phyloP scores from a whole-genome alignment of 768 basidiomycete genomes.

The Termitomyces sp. region DNA sequence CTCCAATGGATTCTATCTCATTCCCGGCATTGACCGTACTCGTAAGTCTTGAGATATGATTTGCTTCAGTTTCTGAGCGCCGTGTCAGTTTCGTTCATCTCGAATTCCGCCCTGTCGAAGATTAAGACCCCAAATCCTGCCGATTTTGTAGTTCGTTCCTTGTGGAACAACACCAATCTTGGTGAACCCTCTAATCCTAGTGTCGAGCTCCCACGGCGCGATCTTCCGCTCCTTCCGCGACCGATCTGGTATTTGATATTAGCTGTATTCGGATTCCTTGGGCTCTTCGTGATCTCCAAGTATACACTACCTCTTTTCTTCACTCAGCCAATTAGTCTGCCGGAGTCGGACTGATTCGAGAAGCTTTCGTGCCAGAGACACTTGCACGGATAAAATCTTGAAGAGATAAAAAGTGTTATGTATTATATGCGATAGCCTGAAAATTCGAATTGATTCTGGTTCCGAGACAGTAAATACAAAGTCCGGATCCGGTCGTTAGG shows the following conservation, averaged over 20 bases:
- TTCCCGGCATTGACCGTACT: constrained; percentile 49
- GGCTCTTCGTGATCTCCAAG: neutral
- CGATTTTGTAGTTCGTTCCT: constrained; percentile 44
- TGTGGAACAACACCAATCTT: constrained; percentile 49
- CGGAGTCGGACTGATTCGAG: neutral
- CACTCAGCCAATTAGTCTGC: neutral
- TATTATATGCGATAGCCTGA: neutral
- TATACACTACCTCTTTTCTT: neutral
- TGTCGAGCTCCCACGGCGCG: neutral
- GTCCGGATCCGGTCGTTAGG: too few species aligned
- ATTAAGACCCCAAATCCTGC: constrained; percentile 29
- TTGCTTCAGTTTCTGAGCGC: neutral
- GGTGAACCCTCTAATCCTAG: neutral
- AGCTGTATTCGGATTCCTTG: neutral
- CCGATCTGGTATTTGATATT: neutral
- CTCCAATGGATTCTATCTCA: constrained; percentile 48
- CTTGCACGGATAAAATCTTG: too few species aligned
- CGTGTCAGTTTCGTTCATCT: constrained; percentile 42
- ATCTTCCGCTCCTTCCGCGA: neutral
- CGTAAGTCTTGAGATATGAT: constrained; percentile 26
- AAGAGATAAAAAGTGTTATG: neutral
- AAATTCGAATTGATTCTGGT: neutral
- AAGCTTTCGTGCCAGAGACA: neutral
- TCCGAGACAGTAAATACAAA: too few species aligned
- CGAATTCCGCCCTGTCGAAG: constrained; percentile 33